Conservation (phyloP, 305 asterid genomes). For the Ruellia speciosa region DNA sequence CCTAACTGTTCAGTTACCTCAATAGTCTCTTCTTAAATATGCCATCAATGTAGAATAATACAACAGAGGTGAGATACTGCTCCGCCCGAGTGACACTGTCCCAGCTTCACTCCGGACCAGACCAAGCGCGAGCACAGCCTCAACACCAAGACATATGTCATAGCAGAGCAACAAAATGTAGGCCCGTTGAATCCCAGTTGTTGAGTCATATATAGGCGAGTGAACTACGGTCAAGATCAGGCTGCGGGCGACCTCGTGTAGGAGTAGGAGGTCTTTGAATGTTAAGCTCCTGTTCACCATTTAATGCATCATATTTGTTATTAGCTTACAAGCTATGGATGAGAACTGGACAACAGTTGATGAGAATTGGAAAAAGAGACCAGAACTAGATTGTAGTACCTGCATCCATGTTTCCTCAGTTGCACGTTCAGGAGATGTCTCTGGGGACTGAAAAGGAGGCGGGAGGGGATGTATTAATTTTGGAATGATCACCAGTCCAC, state of each 20-base stretch:
- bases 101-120: no score
- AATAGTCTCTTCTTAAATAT: constrained; percentile 9
- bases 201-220: constrained; percentile 69
- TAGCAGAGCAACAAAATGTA: no score
- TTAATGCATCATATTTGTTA: not conserved
- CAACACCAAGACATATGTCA: no score
- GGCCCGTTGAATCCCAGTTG: not conserved
- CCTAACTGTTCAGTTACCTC: not conserved
- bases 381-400: constrained; percentile 32
- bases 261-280: constrained; percentile 99
- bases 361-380: no score
- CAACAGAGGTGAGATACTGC: constrained; percentile 16
- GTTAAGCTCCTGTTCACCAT: constrained; percentile 60
- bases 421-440: constrained; percentile 84
- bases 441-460: constrained; percentile 90
- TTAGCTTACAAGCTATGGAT: no score
- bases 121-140: no score
- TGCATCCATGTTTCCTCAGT: constrained; percentile 92
- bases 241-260: constrained; percentile 94
- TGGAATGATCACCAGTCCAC: constrained; percentile 86
- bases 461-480: constrained; percentile 94
- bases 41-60: constrained; percentile 7
- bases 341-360: no score
- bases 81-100: not conserved
- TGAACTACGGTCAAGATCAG: constrained; percentile 76